Evolutionary conservation across 2,329 filamentous ascomycete species (phyloP), one percentile per base, ranked within the genome.

Genomic region (Hypoxylon sp.): DNA sequence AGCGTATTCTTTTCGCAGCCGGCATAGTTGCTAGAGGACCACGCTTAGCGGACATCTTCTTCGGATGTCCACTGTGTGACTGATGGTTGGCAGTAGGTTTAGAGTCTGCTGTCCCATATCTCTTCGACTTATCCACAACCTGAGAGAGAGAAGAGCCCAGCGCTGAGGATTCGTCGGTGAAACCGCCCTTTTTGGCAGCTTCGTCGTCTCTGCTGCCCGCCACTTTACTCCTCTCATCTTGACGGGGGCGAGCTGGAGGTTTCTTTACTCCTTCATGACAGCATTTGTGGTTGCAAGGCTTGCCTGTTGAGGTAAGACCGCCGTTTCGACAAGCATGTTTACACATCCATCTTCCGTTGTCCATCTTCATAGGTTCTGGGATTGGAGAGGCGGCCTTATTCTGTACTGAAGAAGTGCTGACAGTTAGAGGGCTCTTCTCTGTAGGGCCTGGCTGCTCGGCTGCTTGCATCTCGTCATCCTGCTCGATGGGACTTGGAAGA

Each of bases 321-420:
- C 71, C 73, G 45, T 77, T 76, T n/a, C 69, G 68, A 51, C 90
- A 93, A 15, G 73, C 73, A 68, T 94, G 90, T 55, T 88, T 88
- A 73, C 90, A 94, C 29, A 82, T 81, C 85, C 88, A 93, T 67
- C 82, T 90, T 0, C 89, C 90, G 67, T 90, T 93, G 0, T 79
- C 73, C 59, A 92, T 80, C 64, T 80, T 81, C 1, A 75, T 70
- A 3, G 85, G 80, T 42, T 81, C 71, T 6, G 33, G 42, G 3
- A 42, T 42, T 27, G 53, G 48, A 15, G 48, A 23, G 17, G 23
- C n/a, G n/a, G n/a, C 51, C 62, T 37, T 41, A 6, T 56, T 51
- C 40, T 75, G 72, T 3, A 77, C 69, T 24, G 82, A 74, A 40
- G 70, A 6, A 5, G 83, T 78, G 17, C 87, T 81, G 49, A 87